Evolutionary conservation across 805 yeast genomes (phyloP), one percentile per base, ranked within the genome.

Genomic region (Hemisphaericaspora nanyangensis): DNA sequence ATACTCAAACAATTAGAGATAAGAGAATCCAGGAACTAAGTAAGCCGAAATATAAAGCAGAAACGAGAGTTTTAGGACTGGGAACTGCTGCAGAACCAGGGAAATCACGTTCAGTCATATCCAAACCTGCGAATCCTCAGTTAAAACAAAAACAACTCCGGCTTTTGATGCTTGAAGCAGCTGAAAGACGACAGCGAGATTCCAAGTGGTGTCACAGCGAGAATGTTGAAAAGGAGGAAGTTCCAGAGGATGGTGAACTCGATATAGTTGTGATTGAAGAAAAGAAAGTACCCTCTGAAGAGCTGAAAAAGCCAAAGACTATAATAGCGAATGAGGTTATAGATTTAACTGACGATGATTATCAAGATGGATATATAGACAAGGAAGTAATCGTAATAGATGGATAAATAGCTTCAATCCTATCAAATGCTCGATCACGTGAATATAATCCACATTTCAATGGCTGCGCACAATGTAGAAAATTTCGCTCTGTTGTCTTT

Each of bases 131-230:
- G 7, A 16, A 38, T 24, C 39, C 41, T 6, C 11, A 15, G n/a
- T 7, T 12, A 20, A 22, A 30, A 10, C 39, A 42, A 4, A 38
- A 26, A 17, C 29, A 28, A 16, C 45, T 75, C 35, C 62, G 79
- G 27, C 74, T 68, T 5, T 55, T 76, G 34, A 72, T 77, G 31
- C 51, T 76, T 13, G 72, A 68, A 42, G 93, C 95, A 1, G 81
- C 87, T 0, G 82, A 81, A 43, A 59, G 80, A 40, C 61, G 93
- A 32, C 54, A 67, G 15, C 58, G 61, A n/a, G 85, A 79, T 53
- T 54, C 65, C 3, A 73, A 71, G 42, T 69, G 73, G 67, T 79
- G 84, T 45, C 51, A 53, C 10, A 44, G 46, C n/a, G 51, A 38
- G 11, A 50, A 41, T 15, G 49, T 38, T 2, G 51, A 44, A 7